Percentiles rank a stretch among this genome's conserved stretches.
phyloP scores from a whole-genome alignment of 2,329 filamentous ascomycete species.

The Bipolaris oryzae region DNA sequence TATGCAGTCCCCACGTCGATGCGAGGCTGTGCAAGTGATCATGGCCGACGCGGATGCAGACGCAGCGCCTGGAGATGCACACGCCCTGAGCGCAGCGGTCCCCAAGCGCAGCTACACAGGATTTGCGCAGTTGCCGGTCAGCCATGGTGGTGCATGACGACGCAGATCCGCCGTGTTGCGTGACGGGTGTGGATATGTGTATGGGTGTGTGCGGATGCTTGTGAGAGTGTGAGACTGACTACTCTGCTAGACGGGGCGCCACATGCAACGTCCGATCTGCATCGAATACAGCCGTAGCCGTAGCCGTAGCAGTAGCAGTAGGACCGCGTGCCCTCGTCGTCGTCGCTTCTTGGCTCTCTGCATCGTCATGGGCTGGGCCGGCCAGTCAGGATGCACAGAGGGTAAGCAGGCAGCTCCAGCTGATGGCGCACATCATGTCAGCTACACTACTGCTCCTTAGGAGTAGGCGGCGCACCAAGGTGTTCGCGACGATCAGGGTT shows the following conservation, averaged over 20 bases:
- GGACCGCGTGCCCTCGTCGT: not conserved
- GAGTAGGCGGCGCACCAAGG: not conserved
- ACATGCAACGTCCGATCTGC: not conserved
- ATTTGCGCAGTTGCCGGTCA: not conserved
- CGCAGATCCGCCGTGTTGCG: not conserved
- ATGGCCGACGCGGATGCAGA: not conserved
- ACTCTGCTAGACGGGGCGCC: not conserved
- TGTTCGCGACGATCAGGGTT: conserved; percentile 2
- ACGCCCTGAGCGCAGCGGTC: not conserved
- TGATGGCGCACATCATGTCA: not conserved
- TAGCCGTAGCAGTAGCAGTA: no score
- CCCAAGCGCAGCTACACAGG: conserved; percentile 2
- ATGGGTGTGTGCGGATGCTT: no score
- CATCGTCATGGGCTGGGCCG: not conserved
- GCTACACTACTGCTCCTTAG: not conserved
- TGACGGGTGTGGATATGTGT: not conserved
- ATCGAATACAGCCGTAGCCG: not conserved
- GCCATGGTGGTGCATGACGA: not conserved
- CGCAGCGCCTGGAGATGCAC: not conserved
- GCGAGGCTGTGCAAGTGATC: conserved; percentile 9
- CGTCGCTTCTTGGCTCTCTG: not conserved
- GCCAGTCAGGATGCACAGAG: conserved; percentile 2
- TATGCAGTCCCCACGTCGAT: not conserved
- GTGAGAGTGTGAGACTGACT: no score
- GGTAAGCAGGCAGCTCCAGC: not conserved